Evolutionary conservation across 2,329 filamentous ascomycete species (phyloP), one percentile per base, ranked within the genome.

Genomic region (Nigrospora osmanthi): DNA sequence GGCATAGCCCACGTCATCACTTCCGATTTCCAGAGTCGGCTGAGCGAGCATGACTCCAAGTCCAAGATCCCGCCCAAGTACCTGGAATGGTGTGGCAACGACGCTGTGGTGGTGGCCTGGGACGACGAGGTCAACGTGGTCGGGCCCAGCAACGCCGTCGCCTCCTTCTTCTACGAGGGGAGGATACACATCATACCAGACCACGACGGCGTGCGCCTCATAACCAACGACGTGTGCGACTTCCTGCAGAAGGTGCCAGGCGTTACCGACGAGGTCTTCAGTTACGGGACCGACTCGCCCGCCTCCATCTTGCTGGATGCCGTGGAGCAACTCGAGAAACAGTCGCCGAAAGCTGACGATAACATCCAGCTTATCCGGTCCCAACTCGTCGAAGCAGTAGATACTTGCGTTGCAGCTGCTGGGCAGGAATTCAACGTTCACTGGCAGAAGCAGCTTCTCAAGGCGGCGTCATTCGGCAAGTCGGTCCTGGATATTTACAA

Each of bases 401-500:
- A 96, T 62, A 86, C 83, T 0, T 98, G 93, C 60, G 87, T 98
- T 49, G 89, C 87, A 61, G 93, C 93, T 34, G 89, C 93, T 9
- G 93, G 91, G 2, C 84, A 95, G 48, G 93, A 98, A 63, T 96
- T 89, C 61, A 88, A 83, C 55, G 73, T 85, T 2, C 82, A 91
- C 58, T 95, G 90, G 88, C 93, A 98, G 60, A 98, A 97, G 61
- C 82, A 94, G 55, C 73, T 98, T 1, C 74, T 98, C n/a, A 94
- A 94, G 62, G 93, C 93, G 6, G 93, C 93, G 0, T 97, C 91
- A 0, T 97, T 96, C 62, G 93, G 93, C 49, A 98, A 98, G 64
- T 97, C 93, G 0, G 93, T 97, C 0, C 76, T 98, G 4, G 93
- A 97, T 57, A 82, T 97, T 12, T 98, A 97, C 67, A 96, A 93